Conservation (phyloP, 208 protist species). For the Trypanosoma brucei region DNA sequence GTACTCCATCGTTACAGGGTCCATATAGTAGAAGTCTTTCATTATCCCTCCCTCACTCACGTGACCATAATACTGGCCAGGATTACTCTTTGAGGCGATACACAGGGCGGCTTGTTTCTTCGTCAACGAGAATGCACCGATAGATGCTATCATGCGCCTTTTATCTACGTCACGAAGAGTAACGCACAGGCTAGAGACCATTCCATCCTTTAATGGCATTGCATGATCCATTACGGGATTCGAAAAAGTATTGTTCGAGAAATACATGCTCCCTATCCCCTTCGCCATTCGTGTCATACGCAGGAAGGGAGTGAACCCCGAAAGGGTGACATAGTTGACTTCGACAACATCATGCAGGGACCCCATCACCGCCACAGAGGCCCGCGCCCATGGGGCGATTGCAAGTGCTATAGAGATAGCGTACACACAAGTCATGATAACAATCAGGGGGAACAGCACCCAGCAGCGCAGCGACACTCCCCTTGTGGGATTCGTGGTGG, state of each 20-base stretch:
- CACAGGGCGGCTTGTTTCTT: constrained; percentile 6
- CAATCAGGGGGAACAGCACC: constrained; percentile 3
- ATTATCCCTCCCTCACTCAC: background rate
- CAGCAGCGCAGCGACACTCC: constrained; percentile 8
- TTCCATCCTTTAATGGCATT: constrained; percentile 3
- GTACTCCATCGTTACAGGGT: constrained; percentile 15
- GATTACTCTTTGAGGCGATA: background rate
- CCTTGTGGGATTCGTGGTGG: background rate
- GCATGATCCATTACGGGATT: background rate
- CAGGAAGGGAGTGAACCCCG: background rate
- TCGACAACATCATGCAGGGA: constrained; percentile 4
- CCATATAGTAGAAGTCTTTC: constrained; percentile 10
- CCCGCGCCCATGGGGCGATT: background rate
- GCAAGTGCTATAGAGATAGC: background rate
- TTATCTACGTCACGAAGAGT: constrained; percentile 2
- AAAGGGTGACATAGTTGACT: background rate
- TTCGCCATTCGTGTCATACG: constrained; percentile 1
- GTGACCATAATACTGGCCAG: background rate
- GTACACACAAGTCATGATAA: background rate
- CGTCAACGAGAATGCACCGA: constrained; percentile 1
- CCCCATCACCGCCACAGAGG: background rate
- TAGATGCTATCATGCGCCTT: background rate
- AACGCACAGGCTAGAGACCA: constrained; percentile 9
- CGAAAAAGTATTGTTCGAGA: constrained; percentile 1
- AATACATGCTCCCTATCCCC: constrained; percentile 5